A percentile compares a stretch with the other conserved stretches of the same genome.
These are phyloP conservation scores for Aspergillus nanangensis DNA, from an alignment of 495 filamentous ascomycete species.

Conservation along the genomic window DNA sequence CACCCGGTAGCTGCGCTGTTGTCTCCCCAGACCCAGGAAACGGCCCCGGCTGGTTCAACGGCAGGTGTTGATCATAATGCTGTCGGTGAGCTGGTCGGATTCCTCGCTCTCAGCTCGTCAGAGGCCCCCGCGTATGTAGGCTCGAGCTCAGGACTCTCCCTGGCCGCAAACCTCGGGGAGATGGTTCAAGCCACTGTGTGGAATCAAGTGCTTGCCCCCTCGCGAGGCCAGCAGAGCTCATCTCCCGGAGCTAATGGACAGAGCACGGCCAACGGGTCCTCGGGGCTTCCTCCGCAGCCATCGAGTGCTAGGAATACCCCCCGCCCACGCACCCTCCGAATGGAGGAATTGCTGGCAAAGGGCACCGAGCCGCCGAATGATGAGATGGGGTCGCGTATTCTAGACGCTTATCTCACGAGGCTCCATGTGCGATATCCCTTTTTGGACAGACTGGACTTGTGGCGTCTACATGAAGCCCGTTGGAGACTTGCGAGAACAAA, in stretches of 20 bases:
- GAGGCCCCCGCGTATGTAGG: constrained; percentile 51
- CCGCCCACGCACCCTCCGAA: constrained; percentile 22
- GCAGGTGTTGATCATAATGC: constrained; percentile 35
- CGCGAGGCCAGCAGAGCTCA: constrained; percentile 25
- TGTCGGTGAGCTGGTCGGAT: constrained; percentile 48
- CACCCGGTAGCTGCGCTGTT: constrained; percentile 18
- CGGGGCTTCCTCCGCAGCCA: constrained; percentile 9
- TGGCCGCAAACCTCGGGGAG: constrained; percentile 46
- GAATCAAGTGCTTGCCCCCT: constrained; percentile 42
- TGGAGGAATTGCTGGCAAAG: constrained; percentile 36
- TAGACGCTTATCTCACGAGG: constrained; percentile 42
- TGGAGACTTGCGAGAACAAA: constrained; percentile 38
- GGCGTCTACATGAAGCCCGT: constrained; percentile 40
- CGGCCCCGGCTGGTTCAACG: constrained; percentile 15
- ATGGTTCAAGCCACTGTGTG: constrained; percentile 52
- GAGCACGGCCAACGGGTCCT: not conserved
- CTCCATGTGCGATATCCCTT: constrained; percentile 49
- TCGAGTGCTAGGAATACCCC: constrained; percentile 6
- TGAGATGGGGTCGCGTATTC: constrained; percentile 41
- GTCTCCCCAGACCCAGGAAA: constrained; percentile 23
- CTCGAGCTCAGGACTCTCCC: constrained; percentile 45
- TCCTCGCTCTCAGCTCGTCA: constrained; percentile 43
- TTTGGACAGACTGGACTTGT: constrained; percentile 40
- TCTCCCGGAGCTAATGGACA: constrained; percentile 2
- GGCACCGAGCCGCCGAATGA: constrained; percentile 45